Evolutionary conservation across 768 basidiomycete genomes (phyloP).

Genomic region (Hebeloma cylindrosporum): DNA sequence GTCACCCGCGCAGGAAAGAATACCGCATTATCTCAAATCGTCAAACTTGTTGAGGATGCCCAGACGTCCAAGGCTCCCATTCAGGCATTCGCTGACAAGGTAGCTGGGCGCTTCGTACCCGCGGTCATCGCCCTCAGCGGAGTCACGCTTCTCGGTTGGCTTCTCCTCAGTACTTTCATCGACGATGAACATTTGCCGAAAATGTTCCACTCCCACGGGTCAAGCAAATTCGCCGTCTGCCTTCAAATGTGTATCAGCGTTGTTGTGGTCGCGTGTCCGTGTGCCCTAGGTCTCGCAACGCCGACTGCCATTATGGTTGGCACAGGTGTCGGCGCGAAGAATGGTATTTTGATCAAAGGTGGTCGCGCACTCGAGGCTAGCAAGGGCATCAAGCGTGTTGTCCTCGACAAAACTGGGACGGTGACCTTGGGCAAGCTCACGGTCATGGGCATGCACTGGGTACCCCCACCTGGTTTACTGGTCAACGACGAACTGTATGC

Average conservation of each 20-base stretch:
- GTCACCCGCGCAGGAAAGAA: constrained; percentile 96
- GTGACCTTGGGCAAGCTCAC: constrained; percentile 93
- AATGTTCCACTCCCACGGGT: constrained; percentile 84
- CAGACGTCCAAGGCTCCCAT: constrained; percentile 98
- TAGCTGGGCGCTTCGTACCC: constrained; percentile 96
- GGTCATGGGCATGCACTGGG: constrained; percentile 80
- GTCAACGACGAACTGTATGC: constrained; percentile 41
- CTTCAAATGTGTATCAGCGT: constrained; percentile 97
- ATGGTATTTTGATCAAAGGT: constrained; percentile 98
- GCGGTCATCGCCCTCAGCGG: constrained; percentile 80
- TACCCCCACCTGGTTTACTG: constrained; percentile 30
- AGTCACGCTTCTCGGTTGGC: constrained; percentile 84
- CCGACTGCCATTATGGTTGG: constrained; percentile 99
- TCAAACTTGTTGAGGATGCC: constrained; percentile 94
- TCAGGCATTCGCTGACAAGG: constrained; percentile 92
- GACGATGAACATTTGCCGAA: constrained; percentile 62
- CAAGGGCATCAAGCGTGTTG: constrained; percentile 73
- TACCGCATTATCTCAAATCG: constrained; percentile 95
- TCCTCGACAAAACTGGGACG: constrained; percentile 97
- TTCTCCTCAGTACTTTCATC: constrained; percentile 64
- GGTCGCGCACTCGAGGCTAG: constrained; percentile 93
- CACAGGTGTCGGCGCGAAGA: constrained; percentile 93
- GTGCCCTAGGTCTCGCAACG: constrained; percentile 92
- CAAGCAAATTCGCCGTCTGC: constrained; percentile 86
- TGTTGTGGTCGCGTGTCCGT: constrained; percentile 97